phyloP scores from a whole-genome alignment of 148 eudicot genomes.

The Rhododendron kiyosumense region DNA sequence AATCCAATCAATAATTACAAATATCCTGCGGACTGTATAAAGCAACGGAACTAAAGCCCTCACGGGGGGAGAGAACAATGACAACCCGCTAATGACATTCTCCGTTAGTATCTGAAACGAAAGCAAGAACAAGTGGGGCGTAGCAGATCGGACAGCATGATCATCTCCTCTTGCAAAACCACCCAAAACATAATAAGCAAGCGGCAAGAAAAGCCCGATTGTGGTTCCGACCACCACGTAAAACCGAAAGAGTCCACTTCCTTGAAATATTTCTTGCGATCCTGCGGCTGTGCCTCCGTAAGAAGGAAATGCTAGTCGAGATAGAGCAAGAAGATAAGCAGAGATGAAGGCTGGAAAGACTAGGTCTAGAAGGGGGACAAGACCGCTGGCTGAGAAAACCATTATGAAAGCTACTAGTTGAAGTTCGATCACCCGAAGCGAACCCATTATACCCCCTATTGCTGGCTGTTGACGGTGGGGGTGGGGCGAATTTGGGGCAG shows the following conservation, averaged over 20 bases:
- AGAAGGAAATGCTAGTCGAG: slow-evolving; percentile 60
- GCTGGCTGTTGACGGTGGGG: slow-evolving; percentile 7
- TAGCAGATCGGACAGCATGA: slow-evolving; percentile 76
- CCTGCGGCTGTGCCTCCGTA: neutral
- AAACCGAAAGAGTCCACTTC: slow-evolving; percentile 34
- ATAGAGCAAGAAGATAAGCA: slow-evolving; percentile 50
- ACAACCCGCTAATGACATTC: slow-evolving; percentile 62
- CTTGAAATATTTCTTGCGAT: slow-evolving; percentile 40
- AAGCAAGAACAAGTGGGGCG: slow-evolving; percentile 82
- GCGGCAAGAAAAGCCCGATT: slow-evolving; percentile 69
- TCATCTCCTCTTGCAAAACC: slow-evolving; percentile 91
- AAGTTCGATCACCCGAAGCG: slow-evolving; percentile 78
- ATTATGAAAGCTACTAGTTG: slow-evolving; percentile 89
- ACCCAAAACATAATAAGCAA: slow-evolving; percentile 85
- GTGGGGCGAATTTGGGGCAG: slow-evolving; percentile 7
- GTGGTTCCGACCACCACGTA: slow-evolving; percentile 61
- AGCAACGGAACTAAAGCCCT: slow-evolving; percentile 82
- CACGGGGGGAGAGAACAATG: slow-evolving; percentile 83
- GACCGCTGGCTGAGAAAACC: slow-evolving; percentile 85
- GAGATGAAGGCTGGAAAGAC: slow-evolving; percentile 65
- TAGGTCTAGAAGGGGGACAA: slow-evolving; percentile 77
- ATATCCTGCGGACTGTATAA: slow-evolving; percentile 74
- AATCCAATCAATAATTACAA: slow-evolving; percentile 67
- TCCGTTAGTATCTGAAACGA: slow-evolving; percentile 82
- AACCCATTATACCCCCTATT: slow-evolving; percentile 53